Evolutionary conservation across 1,284 basidiomycete genomes (phyloP).

Genomic region (Mycena sp.): DNA sequence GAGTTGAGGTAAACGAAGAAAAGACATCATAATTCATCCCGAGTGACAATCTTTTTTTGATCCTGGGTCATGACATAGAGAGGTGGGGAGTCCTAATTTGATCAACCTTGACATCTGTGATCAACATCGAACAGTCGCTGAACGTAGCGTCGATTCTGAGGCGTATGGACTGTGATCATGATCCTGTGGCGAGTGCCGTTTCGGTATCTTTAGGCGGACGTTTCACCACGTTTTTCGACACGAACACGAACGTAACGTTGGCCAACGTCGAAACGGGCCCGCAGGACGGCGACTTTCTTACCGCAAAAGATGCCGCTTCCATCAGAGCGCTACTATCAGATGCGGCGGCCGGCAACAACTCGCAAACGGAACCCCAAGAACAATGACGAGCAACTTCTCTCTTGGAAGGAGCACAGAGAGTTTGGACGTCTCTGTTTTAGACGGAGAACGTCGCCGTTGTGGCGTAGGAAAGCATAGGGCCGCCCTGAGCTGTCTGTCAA

Average conservation of each 20-base stretch:
- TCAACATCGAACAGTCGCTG: too few relatives aligned
- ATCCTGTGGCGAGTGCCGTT: background rate
- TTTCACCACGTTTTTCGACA: background rate
- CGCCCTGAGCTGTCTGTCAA: background rate
- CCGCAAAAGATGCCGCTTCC: slow-evolving; percentile 1
- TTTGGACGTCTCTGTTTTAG: slow-evolving; percentile 2
- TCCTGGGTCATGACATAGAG: slow-evolving; percentile 9
- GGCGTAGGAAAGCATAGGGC: slow-evolving; percentile 17
- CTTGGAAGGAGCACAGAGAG: background rate
- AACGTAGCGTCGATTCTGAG: too few relatives aligned
- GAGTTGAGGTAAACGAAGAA: background rate
- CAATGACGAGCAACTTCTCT: background rate
- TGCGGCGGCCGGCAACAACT: slow-evolving; percentile 7
- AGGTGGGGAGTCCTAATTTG: too few relatives aligned
- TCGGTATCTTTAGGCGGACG: too few relatives aligned
- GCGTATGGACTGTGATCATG: slow-evolving; percentile 3
- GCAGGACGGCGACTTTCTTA: slow-evolving; percentile 7
- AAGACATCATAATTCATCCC: too few relatives aligned
- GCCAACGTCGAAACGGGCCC: slow-evolving; percentile 9
- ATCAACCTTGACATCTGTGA: too few relatives aligned
- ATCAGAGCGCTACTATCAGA: slow-evolving; percentile 9
- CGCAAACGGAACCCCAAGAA: slow-evolving; percentile 5
- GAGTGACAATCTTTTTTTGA: slow-evolving; percentile 20
- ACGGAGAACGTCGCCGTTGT: slow-evolving; percentile 12
- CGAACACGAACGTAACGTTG: background rate